Evolutionary conservation across 192 early-diverging fungal species (phyloP).

Genomic region (Coemansia sp.): DNA sequence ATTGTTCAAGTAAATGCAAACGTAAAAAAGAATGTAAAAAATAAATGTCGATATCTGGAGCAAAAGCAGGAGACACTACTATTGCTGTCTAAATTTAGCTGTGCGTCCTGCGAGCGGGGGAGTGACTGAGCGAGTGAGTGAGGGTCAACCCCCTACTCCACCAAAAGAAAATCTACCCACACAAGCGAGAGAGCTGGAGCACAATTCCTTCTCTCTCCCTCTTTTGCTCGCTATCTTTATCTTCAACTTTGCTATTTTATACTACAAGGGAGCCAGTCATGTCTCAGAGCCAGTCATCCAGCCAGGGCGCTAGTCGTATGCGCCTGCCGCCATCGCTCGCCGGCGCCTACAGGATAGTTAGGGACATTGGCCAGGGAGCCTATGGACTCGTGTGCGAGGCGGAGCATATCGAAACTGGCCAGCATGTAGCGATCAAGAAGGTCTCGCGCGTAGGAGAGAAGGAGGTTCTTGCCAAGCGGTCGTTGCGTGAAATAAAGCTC

Average conservation of each 20-base stretch:
- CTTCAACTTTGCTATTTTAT: neutral
- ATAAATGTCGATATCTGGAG: neutral
- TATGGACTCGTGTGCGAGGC: constrained; percentile 91
- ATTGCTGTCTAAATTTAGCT: neutral
- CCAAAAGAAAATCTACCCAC: neutral
- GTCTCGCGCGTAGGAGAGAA: constrained; percentile 81
- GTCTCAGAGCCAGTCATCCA: constrained; percentile 33
- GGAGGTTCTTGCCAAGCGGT: constrained; percentile 84
- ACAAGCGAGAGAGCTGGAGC: neutral
- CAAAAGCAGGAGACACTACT: neutral
- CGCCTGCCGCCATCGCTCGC: constrained; percentile 60
- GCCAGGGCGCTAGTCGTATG: constrained; percentile 39
- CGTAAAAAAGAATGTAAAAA: neutral
- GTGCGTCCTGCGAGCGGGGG: neutral
- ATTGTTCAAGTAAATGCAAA: neutral
- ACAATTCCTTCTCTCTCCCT: neutral
- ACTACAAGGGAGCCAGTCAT: constrained; percentile 1
- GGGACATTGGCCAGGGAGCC: constrained; percentile 88
- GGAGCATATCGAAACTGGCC: constrained; percentile 73
- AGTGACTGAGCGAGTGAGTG: neutral
- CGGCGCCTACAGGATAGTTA: constrained; percentile 65
- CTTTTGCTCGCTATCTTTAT: neutral
- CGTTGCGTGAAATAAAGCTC: constrained; percentile 89
- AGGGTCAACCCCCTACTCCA: neutral
- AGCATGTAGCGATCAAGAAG: constrained; percentile 93